Percentiles rank a stretch among this genome's conserved stretches.
Evolutionary conservation across 177 flowering plant species (phyloP).

Genomic region (Vitis hybrid): DNA sequence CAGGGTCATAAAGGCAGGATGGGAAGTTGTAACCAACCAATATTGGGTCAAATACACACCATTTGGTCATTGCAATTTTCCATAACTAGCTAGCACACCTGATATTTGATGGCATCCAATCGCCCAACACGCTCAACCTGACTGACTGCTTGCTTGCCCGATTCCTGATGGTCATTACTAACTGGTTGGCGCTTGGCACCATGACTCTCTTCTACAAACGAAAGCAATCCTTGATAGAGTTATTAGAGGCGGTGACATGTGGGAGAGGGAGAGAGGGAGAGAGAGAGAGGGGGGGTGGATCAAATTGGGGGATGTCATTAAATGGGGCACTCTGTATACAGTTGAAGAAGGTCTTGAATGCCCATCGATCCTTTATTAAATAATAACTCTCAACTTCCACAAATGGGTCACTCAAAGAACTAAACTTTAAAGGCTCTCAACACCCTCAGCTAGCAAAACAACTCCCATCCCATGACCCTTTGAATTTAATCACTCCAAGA

Average conservation of each 20-base stretch:
- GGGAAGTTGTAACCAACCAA: too few species aligned
- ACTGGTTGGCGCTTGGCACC: too few species aligned
- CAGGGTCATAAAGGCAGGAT: too few species aligned
- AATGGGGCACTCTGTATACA: slow-evolving; percentile 36
- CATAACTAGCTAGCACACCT: too few species aligned
- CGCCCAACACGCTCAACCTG: too few species aligned
- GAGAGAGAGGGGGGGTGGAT: slow-evolving; percentile 1
- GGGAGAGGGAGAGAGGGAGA: slow-evolving; percentile 7
- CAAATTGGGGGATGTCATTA: slow-evolving; percentile 16
- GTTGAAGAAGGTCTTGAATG: slow-evolving; percentile 56
- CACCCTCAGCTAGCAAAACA: slow-evolving; percentile 12
- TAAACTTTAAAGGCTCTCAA: slow-evolving; percentile 30
- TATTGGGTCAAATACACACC: too few species aligned
- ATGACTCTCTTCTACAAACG: too few species aligned
- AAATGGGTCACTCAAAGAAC: slow-evolving; percentile 42
- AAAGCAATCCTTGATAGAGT: background rate
- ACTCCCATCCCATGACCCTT: slow-evolving; percentile 13
- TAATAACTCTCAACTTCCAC: slow-evolving; percentile 48
- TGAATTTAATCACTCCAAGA: slow-evolving; percentile 1
- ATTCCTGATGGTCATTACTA: too few species aligned
- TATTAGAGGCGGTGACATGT: slow-evolving; percentile 26
- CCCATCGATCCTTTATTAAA: slow-evolving; percentile 31
- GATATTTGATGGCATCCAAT: too few species aligned
- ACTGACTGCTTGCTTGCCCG: too few species aligned
- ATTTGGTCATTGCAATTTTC: too few species aligned